Evolutionary conservation across 2,329 filamentous ascomycete genomes (phyloP).

Genomic region (Stachybotrys elegans): DNA sequence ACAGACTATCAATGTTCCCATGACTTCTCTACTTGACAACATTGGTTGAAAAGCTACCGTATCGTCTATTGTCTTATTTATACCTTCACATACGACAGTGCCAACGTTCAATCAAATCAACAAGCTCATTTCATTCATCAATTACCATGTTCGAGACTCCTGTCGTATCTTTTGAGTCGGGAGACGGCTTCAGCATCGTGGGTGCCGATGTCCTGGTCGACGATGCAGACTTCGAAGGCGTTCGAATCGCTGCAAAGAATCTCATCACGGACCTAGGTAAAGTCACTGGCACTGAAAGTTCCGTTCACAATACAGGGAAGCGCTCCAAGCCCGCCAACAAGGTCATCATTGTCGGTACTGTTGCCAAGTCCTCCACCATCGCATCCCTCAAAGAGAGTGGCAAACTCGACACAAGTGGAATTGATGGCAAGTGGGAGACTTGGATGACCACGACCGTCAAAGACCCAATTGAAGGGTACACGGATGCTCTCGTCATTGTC

Average conservation of each 20-base stretch:
- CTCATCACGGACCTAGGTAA: slow-evolving; percentile 21
- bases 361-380: slow-evolving; percentile 14
- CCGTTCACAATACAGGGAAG: background rate
- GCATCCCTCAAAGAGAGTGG: slow-evolving; percentile 9
- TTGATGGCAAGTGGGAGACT: slow-evolving; percentile 49
- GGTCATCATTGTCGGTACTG: slow-evolving; percentile 17
- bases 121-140: background rate
- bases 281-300: slow-evolving; percentile 14
- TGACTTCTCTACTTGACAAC: background rate
- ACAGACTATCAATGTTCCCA: too few species aligned
- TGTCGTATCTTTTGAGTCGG: slow-evolving; percentile 18
- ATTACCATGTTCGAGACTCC: slow-evolving; percentile 19
- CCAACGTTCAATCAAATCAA: background rate
- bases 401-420: slow-evolving; percentile 14
- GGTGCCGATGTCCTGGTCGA: slow-evolving; percentile 24
- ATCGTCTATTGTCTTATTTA: too few species aligned
- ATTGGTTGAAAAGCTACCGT: too few species aligned
- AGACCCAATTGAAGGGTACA: slow-evolving; percentile 33
- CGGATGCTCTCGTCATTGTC: slow-evolving; percentile 46
- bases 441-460: slow-evolving; percentile 43
- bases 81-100: too few species aligned
- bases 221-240: slow-evolving; percentile 22
- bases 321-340: slow-evolving; percentile 2
- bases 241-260: slow-evolving; percentile 27
- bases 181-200: slow-evolving; percentile 19